Evolutionary conservation across 345 rosid genomes (phyloP), one percentile per base, ranked within the genome.

Genomic region (Ricinus communis): DNA sequence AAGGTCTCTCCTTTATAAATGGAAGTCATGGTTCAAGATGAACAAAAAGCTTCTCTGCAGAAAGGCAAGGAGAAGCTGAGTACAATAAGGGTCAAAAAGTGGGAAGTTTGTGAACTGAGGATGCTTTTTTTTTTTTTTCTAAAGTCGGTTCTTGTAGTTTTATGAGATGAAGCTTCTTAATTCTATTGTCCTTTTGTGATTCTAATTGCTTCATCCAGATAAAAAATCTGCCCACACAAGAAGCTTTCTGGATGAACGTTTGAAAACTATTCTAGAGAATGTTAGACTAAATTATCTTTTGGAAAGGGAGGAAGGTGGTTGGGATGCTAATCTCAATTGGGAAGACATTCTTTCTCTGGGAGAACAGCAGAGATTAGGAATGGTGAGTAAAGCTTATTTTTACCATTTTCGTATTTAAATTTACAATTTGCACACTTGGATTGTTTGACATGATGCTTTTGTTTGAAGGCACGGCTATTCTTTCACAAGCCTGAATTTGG

Each of bases 311-410:
- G 90, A 81, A 74, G 82, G 85, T 64, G 94, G 94, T 59, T 95
- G 96, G 98, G 94, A 93, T 80, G 88, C 98, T 52, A 72, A 73
- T 65, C 70, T 78, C 47, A 88, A 89, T 71, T 95, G 99, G 99
- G 97, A 93, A 83, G 94, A 95, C 73, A 87, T 80, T 62, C 90
- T 95, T 19, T 95, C 99, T 71, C 97, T 95, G 9, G 99, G 99
- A 58, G 99, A 95, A 76, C 99, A 93, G 79, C 99, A 95, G 79
- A 88, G 99, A 80, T 81, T 95, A 68, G 97, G 99, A 76, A 93
- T 95, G 98, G 99, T 95, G 71, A 81, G 85, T 78, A 65, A 53
- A 36, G 57, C 54, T 62, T 45, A 12, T 40, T 33, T 57, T 25
- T 36, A 27, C 38, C 43, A n/a, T 40, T 46, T 13, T 28, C 52